Base-by-base conservation (phyloP, 2,329 filamentous ascomycete species). In the Aureobasidium sp. region DNA sequence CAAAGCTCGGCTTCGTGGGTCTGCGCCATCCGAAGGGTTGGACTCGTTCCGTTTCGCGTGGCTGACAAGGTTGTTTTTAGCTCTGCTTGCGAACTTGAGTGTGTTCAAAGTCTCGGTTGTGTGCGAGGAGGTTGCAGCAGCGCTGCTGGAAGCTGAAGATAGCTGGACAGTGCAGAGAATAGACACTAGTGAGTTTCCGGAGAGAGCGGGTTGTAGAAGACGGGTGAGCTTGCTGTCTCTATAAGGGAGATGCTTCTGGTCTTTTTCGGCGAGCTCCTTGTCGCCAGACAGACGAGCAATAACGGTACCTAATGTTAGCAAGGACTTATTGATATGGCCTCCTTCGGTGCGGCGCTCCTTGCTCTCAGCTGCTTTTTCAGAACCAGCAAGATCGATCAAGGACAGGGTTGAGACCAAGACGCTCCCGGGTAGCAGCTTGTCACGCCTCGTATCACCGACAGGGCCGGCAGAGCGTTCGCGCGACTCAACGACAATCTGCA, bases 401-500 rank as follows among this genome's bases (percentile, higher is more conserved):
- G 92, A 97, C 61, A 99, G 77, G 0, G 94, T 97, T 16, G 93
- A 97, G 5, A 99, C 94, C 55, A 94, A 87, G 6, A 99, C 94
- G 63, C 94, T 94, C 55, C 93, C 93, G 1, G 93, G 92, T 27
- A 85, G 74, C 48, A 94, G 79, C 36, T 65, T 66, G 61, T 72
- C 69, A 1, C 87, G 82, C 54, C 90, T 83, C 71, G 90, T 90
- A 69, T 79, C 82, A 48, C 71, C 68, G 29, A 76, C 74, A 30
- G 73, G 72, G 21, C 70, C 68, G 0, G 90, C 85, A 45, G 87
- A 84, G 50, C 94, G 88, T 74, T 97, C 93, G 73, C 94, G 85
- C 72, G 92, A 97, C 74, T 99, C 94, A 13, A 99, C 94, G 2
- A 99, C 93, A 67, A 99, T 99, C 74, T 99, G 94, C 41, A 99